A percentile compares a stretch with the other conserved stretches of the same genome.
phyloP scores from a whole-genome alignment of 2,329 filamentous ascomycete species.

The Bretziella fagacearum region DNA sequence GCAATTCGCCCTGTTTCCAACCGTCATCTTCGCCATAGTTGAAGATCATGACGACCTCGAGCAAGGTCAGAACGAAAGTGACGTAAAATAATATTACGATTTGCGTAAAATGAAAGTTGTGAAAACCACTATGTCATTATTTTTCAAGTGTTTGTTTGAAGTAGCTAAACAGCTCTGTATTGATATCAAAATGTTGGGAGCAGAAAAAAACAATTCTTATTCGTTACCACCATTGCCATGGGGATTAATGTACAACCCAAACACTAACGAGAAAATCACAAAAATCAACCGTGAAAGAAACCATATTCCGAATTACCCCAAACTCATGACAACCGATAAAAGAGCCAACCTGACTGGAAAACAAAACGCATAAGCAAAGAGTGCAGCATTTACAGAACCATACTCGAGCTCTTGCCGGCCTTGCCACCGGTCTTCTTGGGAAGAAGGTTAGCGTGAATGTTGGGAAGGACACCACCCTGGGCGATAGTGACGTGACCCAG shows the following conservation, averaged over 20 bases:
- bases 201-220: constrained; percentile 29
- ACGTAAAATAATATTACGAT: too few species aligned
- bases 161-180: constrained; percentile 1
- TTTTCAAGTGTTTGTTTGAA: not conserved
- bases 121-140: not conserved
- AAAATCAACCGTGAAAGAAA: constrained; percentile 37
- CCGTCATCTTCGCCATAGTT: too few species aligned
- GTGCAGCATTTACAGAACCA: constrained; percentile 64
- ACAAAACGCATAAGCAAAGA: constrained; percentile 35
- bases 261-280: constrained; percentile 37
- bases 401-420: constrained; percentile 78
- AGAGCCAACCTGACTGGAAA: constrained; percentile 39
- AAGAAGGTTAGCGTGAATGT: constrained; percentile 95
- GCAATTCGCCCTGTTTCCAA: too few species aligned
- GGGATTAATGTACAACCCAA: constrained; percentile 59
- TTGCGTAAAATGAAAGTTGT: too few species aligned
- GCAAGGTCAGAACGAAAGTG: too few species aligned
- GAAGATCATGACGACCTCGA: too few species aligned
- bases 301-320: constrained; percentile 51
- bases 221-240: constrained; percentile 46
- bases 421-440: constrained; percentile 97
- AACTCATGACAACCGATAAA: constrained; percentile 63
- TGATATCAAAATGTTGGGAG: constrained; percentile 13
- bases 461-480: constrained; percentile 90
- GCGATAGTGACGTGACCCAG: constrained; percentile 92